Base-by-base conservation (phyloP, 1,284 basidiomycete genomes). In the Ganoderma lingzhi region DNA sequence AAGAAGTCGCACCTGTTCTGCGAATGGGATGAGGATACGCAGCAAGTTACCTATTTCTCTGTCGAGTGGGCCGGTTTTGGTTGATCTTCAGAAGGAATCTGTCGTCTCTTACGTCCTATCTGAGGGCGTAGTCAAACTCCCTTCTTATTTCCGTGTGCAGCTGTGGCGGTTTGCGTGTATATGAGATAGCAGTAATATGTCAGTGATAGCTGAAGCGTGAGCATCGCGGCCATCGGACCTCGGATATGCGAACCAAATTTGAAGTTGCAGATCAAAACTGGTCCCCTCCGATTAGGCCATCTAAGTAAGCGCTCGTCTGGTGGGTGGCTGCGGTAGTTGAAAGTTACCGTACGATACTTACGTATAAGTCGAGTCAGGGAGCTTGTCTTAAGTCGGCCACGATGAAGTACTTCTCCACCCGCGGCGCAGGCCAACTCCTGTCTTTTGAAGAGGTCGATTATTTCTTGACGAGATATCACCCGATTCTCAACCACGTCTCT, bases 1-100 rank as follows among this genome's bases (percentile, higher is more conserved):
- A 99, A 99, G 80, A 99, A 99, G 82, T 91, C 96, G 0, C 97
- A 99, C 79, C 81, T 99, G 39, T 79, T 99, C 6, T 98, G 96
- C 76, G 90, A 91, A 53, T 97, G 93, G 92, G 90, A 97, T 77
- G 90, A 94, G 63, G 85, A 86, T 56, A 88, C 84, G 76, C 84
- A 88, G 55, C 80, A 86, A 73, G 93, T 92, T 1, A 88, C 90
- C 8, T 96, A 93, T 83, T 88, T 93, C 70, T 94, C 93, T 68
- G 87, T 97, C 70, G 95, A 97, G 80, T 97, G 96, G 96, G 94
- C 95, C 48, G 94, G 94, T 39, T 97, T 96, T 78, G 96, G 95
- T 74, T 96, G 77, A 84, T 55, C 35, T 32, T 55, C 12, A 32
- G 17, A 28, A 32, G 12, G 5, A 14, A 53, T 14, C 30, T 56